Percentiles rank a stretch among this genome's conserved stretches.
Evolutionary conservation across 129 eudicot genomes (phyloP).

Genomic region (Apium graveolens): DNA sequence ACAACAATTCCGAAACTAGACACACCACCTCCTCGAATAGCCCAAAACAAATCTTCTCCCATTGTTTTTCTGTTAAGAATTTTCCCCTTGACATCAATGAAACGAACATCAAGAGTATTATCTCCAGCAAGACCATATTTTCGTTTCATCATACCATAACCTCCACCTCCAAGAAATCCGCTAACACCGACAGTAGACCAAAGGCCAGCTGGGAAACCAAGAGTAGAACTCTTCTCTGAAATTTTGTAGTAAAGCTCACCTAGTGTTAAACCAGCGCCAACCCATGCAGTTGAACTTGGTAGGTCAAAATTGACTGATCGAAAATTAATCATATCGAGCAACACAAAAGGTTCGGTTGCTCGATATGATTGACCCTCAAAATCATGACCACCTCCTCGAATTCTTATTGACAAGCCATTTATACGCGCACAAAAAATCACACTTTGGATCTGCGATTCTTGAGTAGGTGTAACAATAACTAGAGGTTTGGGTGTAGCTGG

Average conservation of each 20-base stretch:
- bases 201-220: not conserved
- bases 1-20: constrained; percentile 3
- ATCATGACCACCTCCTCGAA: constrained; percentile 2
- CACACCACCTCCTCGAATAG: not conserved
- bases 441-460: not conserved
- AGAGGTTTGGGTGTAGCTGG: not conserved
- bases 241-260: constrained; percentile 1
- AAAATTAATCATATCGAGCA: constrained; percentile 7
- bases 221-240: not conserved
- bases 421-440: not conserved
- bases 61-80: not conserved
- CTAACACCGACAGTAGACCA: constrained; percentile 3
- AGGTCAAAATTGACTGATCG: not conserved
- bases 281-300: not conserved
- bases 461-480: not conserved
- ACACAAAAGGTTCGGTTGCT: not conserved
- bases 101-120: constrained; percentile 4
- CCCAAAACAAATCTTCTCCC: constrained; percentile 9
- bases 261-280: not conserved
- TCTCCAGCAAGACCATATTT: constrained; percentile 2
- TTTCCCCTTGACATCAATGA: not conserved
- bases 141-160: not conserved
- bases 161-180: not conserved
- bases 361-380: constrained; percentile 1
- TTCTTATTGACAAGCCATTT: not conserved